phyloP scores from a whole-genome alignment of 1,139 yeast species.

The Saccharomycopsis crataegensis region DNA sequence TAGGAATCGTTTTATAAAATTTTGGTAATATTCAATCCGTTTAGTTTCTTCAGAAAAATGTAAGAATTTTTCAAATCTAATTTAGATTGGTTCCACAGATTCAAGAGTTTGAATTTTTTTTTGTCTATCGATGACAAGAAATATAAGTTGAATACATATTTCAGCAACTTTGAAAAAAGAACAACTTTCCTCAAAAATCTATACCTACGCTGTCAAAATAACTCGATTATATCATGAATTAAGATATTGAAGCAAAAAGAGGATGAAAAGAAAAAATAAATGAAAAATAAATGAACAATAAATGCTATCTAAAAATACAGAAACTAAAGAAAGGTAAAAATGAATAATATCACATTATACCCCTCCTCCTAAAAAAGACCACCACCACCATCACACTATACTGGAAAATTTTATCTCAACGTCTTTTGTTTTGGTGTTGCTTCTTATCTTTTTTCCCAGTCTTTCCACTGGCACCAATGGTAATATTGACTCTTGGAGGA shows the following conservation, averaged over 20 bases:
- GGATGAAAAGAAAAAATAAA: not conserved
- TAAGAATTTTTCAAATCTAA: no score
- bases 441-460: conserved; percentile 27
- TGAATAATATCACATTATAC: not conserved
- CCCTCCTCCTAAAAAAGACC: not conserved
- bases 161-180: no score
- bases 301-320: not conserved
- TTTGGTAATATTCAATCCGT: no score
- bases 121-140: no score
- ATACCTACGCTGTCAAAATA: no score
- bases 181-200: no score
- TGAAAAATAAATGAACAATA: not conserved
- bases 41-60: no score
- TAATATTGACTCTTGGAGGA: conserved; percentile 95
- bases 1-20: no score
- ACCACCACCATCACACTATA: not conserved
- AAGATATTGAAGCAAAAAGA: not conserved
- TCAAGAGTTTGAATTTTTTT: no score
- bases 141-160: no score
- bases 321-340: not conserved
- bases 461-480: conserved; percentile 88
- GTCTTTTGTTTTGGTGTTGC: not conserved
- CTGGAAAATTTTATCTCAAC: not conserved
- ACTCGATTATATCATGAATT: no score
- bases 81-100: no score